phyloP scores from a whole-genome alignment of 768 basidiomycete species.

The Ramaria rubella region DNA sequence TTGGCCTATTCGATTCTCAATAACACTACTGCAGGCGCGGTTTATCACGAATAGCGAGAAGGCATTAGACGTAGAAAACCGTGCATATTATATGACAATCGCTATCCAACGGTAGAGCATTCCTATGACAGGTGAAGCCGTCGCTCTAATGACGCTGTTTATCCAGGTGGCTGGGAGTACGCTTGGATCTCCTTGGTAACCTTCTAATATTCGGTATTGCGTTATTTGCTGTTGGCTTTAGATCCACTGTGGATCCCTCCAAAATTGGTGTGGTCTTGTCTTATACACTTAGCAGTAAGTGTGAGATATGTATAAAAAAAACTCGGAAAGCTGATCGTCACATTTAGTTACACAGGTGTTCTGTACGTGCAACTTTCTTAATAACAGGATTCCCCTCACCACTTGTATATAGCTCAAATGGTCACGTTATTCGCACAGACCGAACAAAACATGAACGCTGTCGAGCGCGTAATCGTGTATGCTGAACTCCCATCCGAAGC shows the following conservation, averaged over 20 bases:
- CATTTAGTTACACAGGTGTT: conserved; percentile 14
- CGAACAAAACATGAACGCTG: conserved; percentile 69
- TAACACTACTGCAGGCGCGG: conserved; percentile 29
- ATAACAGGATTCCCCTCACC: not conserved
- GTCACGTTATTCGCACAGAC: conserved; percentile 51
- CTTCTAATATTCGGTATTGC: conserved; percentile 63
- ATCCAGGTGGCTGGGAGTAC: conserved; percentile 46
- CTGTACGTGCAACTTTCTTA: conserved; percentile 9
- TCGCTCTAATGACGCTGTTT: conserved; percentile 8
- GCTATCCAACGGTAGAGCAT: conserved; percentile 44
- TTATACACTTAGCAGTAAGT: conserved; percentile 34
- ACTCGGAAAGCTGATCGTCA: conserved; percentile 6
- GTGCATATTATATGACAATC: conserved; percentile 59
- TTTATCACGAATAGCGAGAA: conserved; percentile 45
- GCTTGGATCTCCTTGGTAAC: conserved; percentile 63
- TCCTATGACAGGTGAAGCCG: conserved; percentile 1
- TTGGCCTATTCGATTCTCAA: not conserved
- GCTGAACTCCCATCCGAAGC: conserved; percentile 55
- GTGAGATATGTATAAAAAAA: conserved; percentile 23
- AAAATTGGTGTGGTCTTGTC: conserved; percentile 58
- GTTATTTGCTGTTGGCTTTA: conserved; percentile 59
- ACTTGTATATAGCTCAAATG: conserved; percentile 27
- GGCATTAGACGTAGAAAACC: conserved; percentile 52
- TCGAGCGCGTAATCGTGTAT: conserved; percentile 67
- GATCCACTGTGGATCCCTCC: conserved; percentile 47